Conservation (phyloP, 2,329 filamentous ascomycete species). For the Torrubiella hemipterigena region DNA sequence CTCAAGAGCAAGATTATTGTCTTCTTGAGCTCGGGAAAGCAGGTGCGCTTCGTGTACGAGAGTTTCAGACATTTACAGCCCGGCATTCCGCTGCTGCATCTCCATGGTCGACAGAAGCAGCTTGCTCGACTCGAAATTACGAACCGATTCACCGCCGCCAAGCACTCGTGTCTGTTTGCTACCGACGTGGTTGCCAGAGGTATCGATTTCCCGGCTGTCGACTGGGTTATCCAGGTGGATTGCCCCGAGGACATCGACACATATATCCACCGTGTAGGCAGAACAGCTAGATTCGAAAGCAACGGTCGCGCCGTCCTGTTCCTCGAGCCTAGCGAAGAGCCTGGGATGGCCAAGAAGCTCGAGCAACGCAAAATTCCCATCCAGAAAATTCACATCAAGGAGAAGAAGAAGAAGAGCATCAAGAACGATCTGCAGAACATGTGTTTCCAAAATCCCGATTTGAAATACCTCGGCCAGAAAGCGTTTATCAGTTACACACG, state of each 20-base stretch:
- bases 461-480: conserved; percentile 94
- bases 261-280: conserved; percentile 91
- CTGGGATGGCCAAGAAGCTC: conserved; percentile 76
- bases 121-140: conserved; percentile 80
- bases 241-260: conserved; percentile 95
- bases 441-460: conserved; percentile 86
- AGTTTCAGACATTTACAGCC: conserved; percentile 87
- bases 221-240: conserved; percentile 98
- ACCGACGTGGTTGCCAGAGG: conserved; percentile 92
- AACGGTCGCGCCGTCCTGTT: conserved; percentile 83
- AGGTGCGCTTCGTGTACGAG: conserved; percentile 93
- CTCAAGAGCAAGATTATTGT: conserved; percentile 92
- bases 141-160: conserved; percentile 65
- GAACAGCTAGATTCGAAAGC: conserved; percentile 87
- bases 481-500: conserved; percentile 85
- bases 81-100: conserved; percentile 82
- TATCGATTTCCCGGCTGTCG: conserved; percentile 89
- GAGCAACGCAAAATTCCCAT: conserved; percentile 86
- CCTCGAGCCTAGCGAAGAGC: conserved; percentile 82
- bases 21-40: conserved; percentile 89
- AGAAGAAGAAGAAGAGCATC: conserved; percentile 82
- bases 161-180: conserved; percentile 80
- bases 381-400: conserved; percentile 71
- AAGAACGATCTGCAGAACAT: conserved; percentile 80
- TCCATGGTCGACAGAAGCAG: conserved; percentile 92